Percentiles rank a stretch among this genome's conserved stretches.
These are phyloP conservation scores for Metarhizium robertsii DNA, from an alignment of 2,329 filamentous ascomycete genomes.

Conservation along the genomic window DNA sequence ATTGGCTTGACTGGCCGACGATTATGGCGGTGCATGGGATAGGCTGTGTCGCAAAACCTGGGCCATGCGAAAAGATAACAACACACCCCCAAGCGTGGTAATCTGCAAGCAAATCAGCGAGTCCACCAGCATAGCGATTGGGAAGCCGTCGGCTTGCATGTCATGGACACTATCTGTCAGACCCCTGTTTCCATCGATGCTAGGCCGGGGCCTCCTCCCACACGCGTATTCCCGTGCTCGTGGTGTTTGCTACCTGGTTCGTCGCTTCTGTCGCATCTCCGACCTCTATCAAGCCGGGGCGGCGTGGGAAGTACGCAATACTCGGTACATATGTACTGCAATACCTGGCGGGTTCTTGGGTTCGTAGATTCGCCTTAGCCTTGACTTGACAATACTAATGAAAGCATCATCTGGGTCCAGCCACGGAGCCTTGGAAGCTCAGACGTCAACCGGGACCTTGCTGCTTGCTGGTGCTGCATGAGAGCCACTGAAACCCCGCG, in stretches of 20 bases:
- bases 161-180: background rate
- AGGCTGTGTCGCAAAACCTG: background rate
- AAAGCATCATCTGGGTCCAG: background rate
- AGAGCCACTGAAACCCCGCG: conserved; percentile 21
- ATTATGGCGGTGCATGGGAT: background rate
- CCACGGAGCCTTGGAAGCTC: background rate
- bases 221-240: background rate
- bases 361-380: no score
- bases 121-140: background rate
- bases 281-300: no score
- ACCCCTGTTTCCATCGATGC: background rate
- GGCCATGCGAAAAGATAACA: background rate
- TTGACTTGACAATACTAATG: no score
- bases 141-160: background rate
- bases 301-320: no score
- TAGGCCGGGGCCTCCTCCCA: background rate
- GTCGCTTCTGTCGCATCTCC: no score
- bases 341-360: no score
- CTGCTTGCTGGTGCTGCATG: background rate
- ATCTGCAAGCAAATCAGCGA: background rate
- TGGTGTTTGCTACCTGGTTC: background rate
- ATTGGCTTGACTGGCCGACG: background rate
- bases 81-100: background rate
- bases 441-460: background rate
- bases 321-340: no score